Evolutionary conservation across 2,329 filamentous ascomycete species (phyloP), one percentile per base, ranked within the genome.

Genomic region (Colletotrichum musae): DNA sequence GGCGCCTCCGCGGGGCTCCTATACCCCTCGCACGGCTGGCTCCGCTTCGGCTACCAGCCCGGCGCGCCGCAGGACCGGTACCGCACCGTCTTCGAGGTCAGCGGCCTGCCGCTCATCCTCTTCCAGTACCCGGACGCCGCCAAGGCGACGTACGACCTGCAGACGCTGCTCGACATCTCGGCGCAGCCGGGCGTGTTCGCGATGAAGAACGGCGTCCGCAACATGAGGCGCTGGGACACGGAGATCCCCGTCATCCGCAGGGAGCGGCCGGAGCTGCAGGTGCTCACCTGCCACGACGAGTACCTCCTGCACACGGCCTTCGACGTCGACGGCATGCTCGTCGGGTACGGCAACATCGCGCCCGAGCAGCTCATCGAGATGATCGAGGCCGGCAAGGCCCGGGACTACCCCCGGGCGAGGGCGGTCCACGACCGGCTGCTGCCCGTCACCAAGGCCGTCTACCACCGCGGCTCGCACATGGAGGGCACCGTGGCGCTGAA

Each of bases 131-230:
- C 85, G 15, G 84, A 87, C 75, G 82, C 81, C 75, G 87, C 85
- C 18, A 86, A 87, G 74, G 84, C 84, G 4, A 86, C 82, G 1
- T 87, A 87, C 74, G 84, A 76, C 70, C 78, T 87, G 24, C 80
- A 87, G 70, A 87, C 85, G 0, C 81, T 87, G 71, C 81, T 88
- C 2, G 85, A 87, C 58, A 87, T 87, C 61, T 79, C 85, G 2
- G 85, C 84, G 7, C 84, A 80, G 41, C 86, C 85, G 1, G 85
- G 85, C 32, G 84, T 86, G 6, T 85, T 87, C 53, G 85, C 85
- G 16, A 87, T 87, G 85, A 87, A 87, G 80, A 87, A 87, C 70
- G 86, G 86, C 21, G 86, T 87, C 10, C 82, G 86, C 61, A 87
- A 87, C 75, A 87, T 87, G 85, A 81, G 84, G n/a, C 82, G 86